These are phyloP conservation scores for Wallemia mellicola DNA, from an alignment of 1,284 basidiomycete genomes.

Conservation along the genomic window DNA sequence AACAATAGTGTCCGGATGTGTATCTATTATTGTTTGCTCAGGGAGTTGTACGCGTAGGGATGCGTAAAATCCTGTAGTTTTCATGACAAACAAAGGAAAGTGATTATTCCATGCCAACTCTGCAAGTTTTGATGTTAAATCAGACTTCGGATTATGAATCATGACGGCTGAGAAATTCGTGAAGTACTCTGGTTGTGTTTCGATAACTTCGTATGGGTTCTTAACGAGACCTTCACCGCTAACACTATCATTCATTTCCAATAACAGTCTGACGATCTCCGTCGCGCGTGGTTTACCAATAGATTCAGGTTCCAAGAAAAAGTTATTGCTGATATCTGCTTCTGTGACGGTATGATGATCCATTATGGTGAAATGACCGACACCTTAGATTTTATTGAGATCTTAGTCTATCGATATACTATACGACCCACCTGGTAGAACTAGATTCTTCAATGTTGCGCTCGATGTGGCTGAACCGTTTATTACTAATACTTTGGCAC, in stretches of 20 bases:
- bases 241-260: conserved; percentile 68
- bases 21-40: conserved; percentile 70
- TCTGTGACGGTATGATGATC: conserved; percentile 31
- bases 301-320: conserved; percentile 54
- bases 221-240: conserved; percentile 34
- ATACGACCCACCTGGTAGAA: conserved; percentile 34
- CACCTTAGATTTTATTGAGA: conserved; percentile 18
- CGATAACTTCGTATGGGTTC: conserved; percentile 28
- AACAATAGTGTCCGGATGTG: conserved; percentile 54
- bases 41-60: conserved; percentile 59
- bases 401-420: background rate
- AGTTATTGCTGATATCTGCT: conserved; percentile 76
- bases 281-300: conserved; percentile 49
- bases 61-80: conserved; percentile 62
- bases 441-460: conserved; percentile 73
- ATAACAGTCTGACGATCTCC: conserved; percentile 43
- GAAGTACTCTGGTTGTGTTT: conserved; percentile 23
- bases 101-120: conserved; percentile 20
- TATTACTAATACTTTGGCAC: conserved; percentile 48
- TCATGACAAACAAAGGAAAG: conserved; percentile 38
- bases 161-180: conserved; percentile 46
- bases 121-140: conserved; percentile 28
- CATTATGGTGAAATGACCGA: conserved; percentile 68
- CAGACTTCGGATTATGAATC: conserved; percentile 26
- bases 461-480: conserved; percentile 51